Conservation (phyloP, 108 stramenopile genomes). For the Cyclostephanos invisitatus region DNA sequence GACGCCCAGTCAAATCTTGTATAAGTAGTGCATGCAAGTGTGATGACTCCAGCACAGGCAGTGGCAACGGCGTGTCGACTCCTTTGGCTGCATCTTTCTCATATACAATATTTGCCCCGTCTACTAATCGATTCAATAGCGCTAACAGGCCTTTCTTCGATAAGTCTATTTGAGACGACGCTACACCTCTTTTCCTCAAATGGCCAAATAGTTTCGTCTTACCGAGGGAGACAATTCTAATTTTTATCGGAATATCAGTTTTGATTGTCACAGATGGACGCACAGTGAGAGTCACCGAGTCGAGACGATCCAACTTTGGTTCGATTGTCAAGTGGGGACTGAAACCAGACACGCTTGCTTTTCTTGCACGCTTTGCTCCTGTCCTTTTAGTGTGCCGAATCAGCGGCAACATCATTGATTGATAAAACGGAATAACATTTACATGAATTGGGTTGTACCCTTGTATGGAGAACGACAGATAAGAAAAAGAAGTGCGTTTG, state of each 20-base stretch:
- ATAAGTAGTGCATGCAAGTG: conserved; percentile 41
- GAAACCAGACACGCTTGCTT: conserved; percentile 33
- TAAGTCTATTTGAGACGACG: conserved; percentile 33
- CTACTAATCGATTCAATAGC: conserved; percentile 26
- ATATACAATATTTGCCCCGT: conserved; percentile 40
- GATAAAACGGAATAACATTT: conserved; percentile 22
- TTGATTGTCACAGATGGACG: conserved; percentile 34
- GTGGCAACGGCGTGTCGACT: conserved; percentile 18
- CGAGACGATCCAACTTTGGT: conserved; percentile 33
- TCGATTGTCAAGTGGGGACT: conserved; percentile 37
- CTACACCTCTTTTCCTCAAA: conserved; percentile 28
- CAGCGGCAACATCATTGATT: conserved; percentile 40
- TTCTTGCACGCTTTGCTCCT: conserved; percentile 11
- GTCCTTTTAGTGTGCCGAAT: conserved; percentile 9
- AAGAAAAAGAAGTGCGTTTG: background rate
- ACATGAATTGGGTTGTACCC: conserved; percentile 29
- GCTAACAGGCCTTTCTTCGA: conserved; percentile 32
- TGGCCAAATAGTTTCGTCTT: conserved; percentile 26
- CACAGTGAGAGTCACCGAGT: conserved; percentile 21
- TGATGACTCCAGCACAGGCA: conserved; percentile 35
- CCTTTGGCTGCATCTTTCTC: conserved; percentile 29
- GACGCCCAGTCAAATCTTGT: conserved; percentile 27
- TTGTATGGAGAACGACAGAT: conserved; percentile 14
- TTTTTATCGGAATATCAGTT: conserved; percentile 34
- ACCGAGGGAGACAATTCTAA: conserved; percentile 36